Conservation (phyloP, 371 early-diverging fungal genomes). For the Rhizopus stolonifer region DNA sequence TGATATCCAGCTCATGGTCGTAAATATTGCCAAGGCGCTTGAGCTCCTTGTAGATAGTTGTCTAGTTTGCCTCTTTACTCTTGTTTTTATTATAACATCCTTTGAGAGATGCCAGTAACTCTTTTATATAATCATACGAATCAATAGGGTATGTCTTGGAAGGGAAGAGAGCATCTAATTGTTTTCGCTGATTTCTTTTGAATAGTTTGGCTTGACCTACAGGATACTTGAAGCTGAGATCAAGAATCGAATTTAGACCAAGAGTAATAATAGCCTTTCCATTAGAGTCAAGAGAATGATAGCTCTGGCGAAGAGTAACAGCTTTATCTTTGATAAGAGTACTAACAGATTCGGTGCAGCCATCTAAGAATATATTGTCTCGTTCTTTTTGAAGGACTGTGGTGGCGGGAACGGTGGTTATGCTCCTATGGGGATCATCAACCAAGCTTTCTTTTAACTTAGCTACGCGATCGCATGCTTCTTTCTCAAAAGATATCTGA, state of each 20-base stretch:
- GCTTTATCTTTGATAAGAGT: constrained; percentile 8
- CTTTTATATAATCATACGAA: constrained; percentile 5
- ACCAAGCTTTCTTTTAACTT: too few relatives aligned
- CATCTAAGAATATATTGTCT: constrained; percentile 11
- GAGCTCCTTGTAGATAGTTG: constrained; percentile 4
- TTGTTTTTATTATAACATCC: not conserved
- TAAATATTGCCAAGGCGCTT: constrained; percentile 1
- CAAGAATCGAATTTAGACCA: too few relatives aligned
- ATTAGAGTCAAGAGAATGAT: constrained; percentile 10
- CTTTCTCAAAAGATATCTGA: too few relatives aligned
- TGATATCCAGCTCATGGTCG: constrained; percentile 1
- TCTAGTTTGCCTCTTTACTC: constrained; percentile 1
- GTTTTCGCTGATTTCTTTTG: too few relatives aligned
- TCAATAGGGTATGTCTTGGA: not conserved
- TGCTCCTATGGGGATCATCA: too few relatives aligned
- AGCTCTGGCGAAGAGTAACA: constrained; percentile 8
- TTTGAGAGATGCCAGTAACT: not conserved
- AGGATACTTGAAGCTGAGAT: too few relatives aligned
- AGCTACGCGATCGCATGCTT: too few relatives aligned
- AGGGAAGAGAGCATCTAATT: not conserved
- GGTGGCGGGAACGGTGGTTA: constrained; percentile 8
- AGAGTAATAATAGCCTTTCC: too few relatives aligned
- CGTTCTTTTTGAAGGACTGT: constrained; percentile 14
- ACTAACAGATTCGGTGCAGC: constrained; percentile 3
- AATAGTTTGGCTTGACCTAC: too few relatives aligned